These are phyloP conservation scores for Amauroascus verrucosus DNA, from an alignment of 2,329 filamentous ascomycete genomes.

Conservation along the genomic window DNA sequence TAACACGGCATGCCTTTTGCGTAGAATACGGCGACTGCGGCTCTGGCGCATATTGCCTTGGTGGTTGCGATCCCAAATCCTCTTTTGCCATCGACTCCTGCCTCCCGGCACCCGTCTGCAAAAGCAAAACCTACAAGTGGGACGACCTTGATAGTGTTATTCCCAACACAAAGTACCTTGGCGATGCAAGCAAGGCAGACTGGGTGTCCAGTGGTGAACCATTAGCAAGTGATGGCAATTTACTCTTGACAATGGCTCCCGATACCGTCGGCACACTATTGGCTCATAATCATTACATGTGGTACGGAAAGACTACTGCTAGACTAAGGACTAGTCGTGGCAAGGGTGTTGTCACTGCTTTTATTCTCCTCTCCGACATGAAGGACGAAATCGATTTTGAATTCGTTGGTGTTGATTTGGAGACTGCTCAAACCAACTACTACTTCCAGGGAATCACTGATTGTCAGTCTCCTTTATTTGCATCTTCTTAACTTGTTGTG, in stretches of 20 bases:
- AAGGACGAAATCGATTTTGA: slow-evolving; percentile 99
- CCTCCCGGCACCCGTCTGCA: slow-evolving; percentile 71
- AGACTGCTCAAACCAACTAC: slow-evolving; percentile 81
- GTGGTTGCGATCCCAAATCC: slow-evolving; percentile 81
- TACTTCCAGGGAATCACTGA: slow-evolving; percentile 90
- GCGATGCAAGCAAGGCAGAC: slow-evolving; percentile 66
- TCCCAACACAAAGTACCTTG: slow-evolving; percentile 72
- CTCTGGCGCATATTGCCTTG: slow-evolving; percentile 87
- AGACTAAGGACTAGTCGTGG: slow-evolving; percentile 76
- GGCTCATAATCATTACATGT: slow-evolving; percentile 77
- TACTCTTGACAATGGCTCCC: slow-evolving; percentile 81
- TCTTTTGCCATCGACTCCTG: slow-evolving; percentile 79
- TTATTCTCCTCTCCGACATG: slow-evolving; percentile 88
- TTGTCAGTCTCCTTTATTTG: slow-evolving; percentile 50
- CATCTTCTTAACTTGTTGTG: neutral
- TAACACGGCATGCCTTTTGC: slow-evolving; percentile 9
- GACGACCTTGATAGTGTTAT: slow-evolving; percentile 58
- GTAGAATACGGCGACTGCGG: slow-evolving; percentile 87
- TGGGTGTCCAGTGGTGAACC: slow-evolving; percentile 83
- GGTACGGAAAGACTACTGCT: slow-evolving; percentile 90
- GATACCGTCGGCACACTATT: slow-evolving; percentile 79
- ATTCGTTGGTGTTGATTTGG: slow-evolving; percentile 72
- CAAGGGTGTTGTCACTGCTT: slow-evolving; percentile 85
- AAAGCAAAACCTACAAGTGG: slow-evolving; percentile 64
- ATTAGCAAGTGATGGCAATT: slow-evolving; percentile 48